phyloP scores from a whole-genome alignment of 2,329 filamentous ascomycete genomes.

The Thielaviopsis populi region DNA sequence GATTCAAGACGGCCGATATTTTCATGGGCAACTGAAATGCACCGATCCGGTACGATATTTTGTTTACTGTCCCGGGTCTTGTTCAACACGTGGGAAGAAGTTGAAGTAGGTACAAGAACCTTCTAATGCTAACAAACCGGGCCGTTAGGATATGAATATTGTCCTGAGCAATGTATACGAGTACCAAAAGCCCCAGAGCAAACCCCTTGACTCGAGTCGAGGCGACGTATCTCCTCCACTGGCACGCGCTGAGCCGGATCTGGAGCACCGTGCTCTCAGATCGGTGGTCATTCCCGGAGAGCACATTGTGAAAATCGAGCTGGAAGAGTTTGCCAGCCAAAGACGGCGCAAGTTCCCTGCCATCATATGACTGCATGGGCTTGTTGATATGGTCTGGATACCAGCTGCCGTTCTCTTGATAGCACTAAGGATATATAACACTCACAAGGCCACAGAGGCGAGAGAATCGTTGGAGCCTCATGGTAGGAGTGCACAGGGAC shows the following conservation, averaged over 20 bases:
- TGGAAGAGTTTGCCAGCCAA: slow-evolving; percentile 59
- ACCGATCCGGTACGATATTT: slow-evolving; percentile 61
- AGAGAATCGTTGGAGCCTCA: neutral
- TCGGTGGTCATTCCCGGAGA: slow-evolving; percentile 78
- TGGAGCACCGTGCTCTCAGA: slow-evolving; percentile 52
- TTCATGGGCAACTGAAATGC: slow-evolving; percentile 84
- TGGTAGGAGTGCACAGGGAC: neutral
- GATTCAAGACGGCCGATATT: slow-evolving; percentile 72
- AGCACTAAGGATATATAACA: neutral
- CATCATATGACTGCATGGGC: slow-evolving; percentile 11
- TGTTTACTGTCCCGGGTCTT: neutral
- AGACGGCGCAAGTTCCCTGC: slow-evolving; percentile 21
- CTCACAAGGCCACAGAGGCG: neutral
- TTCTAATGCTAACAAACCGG: neutral
- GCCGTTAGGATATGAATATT: slow-evolving; percentile 62
- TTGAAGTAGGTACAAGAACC: no score
- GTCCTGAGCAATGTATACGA: slow-evolving; percentile 78
- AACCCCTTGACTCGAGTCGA: neutral
- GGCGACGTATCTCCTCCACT: neutral
- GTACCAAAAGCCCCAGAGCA: slow-evolving; percentile 38
- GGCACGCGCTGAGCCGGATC: slow-evolving; percentile 15
- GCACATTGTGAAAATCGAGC: slow-evolving; percentile 74
- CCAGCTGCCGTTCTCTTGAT: neutral
- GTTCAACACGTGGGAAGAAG: neutral
- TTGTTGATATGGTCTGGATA: neutral